Percentiles rank a stretch among this genome's conserved stretches.
Conservation (phyloP, 2,329 filamentous ascomycete species). For the Fonsecaea nubica region DNA sequence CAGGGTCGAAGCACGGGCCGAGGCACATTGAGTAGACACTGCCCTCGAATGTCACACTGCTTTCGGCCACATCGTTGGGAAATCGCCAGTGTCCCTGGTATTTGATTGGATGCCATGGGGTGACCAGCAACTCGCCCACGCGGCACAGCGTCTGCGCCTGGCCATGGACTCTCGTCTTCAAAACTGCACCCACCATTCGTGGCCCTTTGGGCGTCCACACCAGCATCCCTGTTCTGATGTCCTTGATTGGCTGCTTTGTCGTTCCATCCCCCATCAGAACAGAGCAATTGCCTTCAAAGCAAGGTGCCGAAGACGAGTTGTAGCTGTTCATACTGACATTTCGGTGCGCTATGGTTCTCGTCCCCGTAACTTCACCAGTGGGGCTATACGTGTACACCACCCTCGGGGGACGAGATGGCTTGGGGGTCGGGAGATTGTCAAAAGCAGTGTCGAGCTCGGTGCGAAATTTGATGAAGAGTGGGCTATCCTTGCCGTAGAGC, state of each 20-base stretch:
- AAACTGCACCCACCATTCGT: slow-evolving; percentile 58
- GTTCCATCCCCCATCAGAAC: slow-evolving; percentile 55
- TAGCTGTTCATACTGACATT: slow-evolving; percentile 54
- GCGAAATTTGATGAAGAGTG: slow-evolving; percentile 60
- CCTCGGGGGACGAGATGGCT: slow-evolving; percentile 35
- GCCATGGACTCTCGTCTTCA: slow-evolving; percentile 56
- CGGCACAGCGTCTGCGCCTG: slow-evolving; percentile 51
- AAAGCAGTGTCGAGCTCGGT: slow-evolving; percentile 57
- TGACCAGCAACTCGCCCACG: slow-evolving; percentile 59
- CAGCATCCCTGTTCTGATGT: slow-evolving; percentile 54
- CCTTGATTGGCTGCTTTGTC: slow-evolving; percentile 49
- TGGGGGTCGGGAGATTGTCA: slow-evolving; percentile 44
- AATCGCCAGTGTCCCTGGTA: slow-evolving; percentile 55
- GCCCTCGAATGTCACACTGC: slow-evolving; percentile 53
- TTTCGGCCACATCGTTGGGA: slow-evolving; percentile 50
- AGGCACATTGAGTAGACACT: slow-evolving; percentile 65
- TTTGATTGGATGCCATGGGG: slow-evolving; percentile 66
- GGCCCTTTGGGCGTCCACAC: slow-evolving; percentile 61
- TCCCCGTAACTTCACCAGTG: slow-evolving; percentile 16
- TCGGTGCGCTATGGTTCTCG: slow-evolving; percentile 2
- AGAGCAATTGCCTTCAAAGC: slow-evolving; percentile 60
- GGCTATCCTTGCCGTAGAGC: slow-evolving; percentile 59
- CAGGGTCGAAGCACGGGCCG: slow-evolving; percentile 45
- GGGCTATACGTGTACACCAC: slow-evolving; percentile 14
- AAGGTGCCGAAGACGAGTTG: slow-evolving; percentile 53